Evolutionary conservation across 2,329 filamentous ascomycete genomes (phyloP).

Genomic region (Sarocladium oryzae): DNA sequence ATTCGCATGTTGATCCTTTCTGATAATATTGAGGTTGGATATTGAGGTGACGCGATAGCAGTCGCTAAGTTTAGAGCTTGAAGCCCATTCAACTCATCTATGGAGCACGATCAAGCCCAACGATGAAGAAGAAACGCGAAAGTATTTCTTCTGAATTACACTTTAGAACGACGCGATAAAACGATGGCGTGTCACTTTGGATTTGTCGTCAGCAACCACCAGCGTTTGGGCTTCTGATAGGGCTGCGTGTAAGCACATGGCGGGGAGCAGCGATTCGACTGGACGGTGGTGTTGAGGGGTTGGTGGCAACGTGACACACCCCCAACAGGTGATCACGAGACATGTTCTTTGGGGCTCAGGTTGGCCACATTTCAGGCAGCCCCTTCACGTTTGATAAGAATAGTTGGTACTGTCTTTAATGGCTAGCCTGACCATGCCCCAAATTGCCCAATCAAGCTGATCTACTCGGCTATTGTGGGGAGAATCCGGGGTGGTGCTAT

Average conservation of each 20-base stretch:
- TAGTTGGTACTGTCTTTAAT: too few relatives aligned
- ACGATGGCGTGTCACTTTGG: neutral
- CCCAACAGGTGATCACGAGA: neutral
- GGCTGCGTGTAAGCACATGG: neutral
- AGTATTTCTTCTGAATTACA: too few relatives aligned
- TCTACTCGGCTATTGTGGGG: neutral
- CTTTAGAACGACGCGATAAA: too few relatives aligned
- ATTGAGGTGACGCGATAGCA: neutral
- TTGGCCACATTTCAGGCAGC: too few relatives aligned
- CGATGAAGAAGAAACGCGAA: too few relatives aligned
- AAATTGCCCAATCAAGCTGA: too few relatives aligned
- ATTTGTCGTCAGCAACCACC: neutral
- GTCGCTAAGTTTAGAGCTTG: too few relatives aligned
- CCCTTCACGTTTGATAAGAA: too few relatives aligned
- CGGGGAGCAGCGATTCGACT: neutral
- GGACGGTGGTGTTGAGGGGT: neutral
- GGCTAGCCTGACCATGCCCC: too few relatives aligned
- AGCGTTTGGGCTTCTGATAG: neutral
- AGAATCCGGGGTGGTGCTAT: neutral
- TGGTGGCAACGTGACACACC: neutral
- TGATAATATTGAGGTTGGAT: neutral
- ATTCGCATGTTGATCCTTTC: neutral
- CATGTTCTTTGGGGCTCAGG: too few relatives aligned
- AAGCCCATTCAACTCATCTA: neutral
- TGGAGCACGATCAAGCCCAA: too few relatives aligned